A percentile compares a stretch with the other conserved stretches of the same genome.
Evolutionary conservation across 140 eudicot genomes (phyloP).

Genomic region (Flaveria floridana): DNA sequence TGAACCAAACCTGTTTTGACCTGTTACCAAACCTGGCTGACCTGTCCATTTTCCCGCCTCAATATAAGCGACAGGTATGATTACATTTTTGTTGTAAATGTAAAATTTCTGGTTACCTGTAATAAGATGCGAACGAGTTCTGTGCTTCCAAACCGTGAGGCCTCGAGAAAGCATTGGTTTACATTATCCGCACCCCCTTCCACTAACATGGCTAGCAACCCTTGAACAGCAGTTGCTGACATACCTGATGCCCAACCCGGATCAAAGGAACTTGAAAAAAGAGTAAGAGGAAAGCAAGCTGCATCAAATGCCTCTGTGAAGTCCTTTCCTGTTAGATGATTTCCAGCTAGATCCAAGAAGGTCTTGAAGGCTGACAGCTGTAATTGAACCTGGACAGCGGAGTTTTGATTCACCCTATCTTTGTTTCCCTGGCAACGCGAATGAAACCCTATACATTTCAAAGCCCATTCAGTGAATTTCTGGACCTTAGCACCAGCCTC

Average conservation of each 20-base stretch:
- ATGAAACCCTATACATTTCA: constrained; percentile 94
- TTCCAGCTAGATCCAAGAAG: constrained; percentile 89
- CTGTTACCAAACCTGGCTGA: constrained; percentile 9
- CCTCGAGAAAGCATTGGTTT: constrained; percentile 95
- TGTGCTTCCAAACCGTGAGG: constrained; percentile 96
- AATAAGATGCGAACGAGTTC: constrained; percentile 90
- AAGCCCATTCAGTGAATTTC: constrained; percentile 98
- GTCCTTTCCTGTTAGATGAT: constrained; percentile 80
- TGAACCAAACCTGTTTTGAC: not conserved
- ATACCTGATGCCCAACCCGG: constrained; percentile 98
- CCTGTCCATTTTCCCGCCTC: not conserved
- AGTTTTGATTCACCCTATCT: constrained; percentile 66
- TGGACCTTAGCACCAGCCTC: constrained; percentile 96
- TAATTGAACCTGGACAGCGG: constrained; percentile 74
- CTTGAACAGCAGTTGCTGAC: constrained; percentile 94
- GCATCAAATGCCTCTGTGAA: constrained; percentile 98
- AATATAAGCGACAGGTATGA: constrained; percentile 8
- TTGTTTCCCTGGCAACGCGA: constrained; percentile 78
- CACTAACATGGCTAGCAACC: constrained; percentile 82
- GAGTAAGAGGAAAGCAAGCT: constrained; percentile 97
- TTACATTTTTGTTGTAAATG: not conserved
- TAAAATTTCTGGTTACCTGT: constrained; percentile 55
- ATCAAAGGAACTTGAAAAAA: constrained; percentile 89
- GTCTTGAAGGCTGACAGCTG: constrained; percentile 88
- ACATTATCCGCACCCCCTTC: constrained; percentile 99